Conservation (phyloP, 768 basidiomycete genomes). For the Pulveroboletus ravenelii region DNA sequence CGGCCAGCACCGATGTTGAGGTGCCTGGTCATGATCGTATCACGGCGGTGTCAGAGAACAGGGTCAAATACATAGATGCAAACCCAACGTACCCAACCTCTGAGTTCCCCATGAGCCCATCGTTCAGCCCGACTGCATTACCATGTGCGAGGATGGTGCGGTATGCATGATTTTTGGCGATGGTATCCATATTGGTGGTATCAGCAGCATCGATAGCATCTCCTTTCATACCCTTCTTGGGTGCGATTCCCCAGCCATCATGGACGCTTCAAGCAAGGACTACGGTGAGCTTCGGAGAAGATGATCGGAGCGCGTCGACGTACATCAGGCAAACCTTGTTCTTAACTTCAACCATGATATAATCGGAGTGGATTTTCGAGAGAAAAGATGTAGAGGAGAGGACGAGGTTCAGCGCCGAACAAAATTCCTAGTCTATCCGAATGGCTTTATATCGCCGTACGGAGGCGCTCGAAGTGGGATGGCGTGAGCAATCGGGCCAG, state of each 20-base stretch:
- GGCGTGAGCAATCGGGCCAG: background rate
- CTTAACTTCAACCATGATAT: constrained; percentile 51
- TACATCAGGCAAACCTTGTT: constrained; percentile 92
- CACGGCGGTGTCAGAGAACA: background rate
- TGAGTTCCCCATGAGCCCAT: constrained; percentile 97
- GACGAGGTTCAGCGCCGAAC: background rate
- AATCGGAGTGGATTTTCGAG: background rate
- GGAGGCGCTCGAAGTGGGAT: constrained; percentile 6
- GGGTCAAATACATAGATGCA: background rate
- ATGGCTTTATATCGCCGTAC: background rate
- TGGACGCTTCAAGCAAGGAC: constrained; percentile 57
- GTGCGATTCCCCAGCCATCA: constrained; percentile 91
- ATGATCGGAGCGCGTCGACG: constrained; percentile 19
- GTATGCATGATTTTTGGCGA: constrained; percentile 70
- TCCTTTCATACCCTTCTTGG: constrained; percentile 65
- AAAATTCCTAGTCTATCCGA: constrained; percentile 1
- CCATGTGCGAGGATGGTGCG: constrained; percentile 80
- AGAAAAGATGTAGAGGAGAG: background rate
- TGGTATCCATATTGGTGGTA: constrained; percentile 86
- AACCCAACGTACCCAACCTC: constrained; percentile 80
- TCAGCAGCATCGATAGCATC: constrained; percentile 83
- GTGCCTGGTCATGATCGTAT: constrained; percentile 49
- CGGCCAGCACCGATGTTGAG: constrained; percentile 94
- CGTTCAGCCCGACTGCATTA: constrained; percentile 85
- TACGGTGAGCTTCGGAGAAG: background rate